Percentiles rank a stretch among this genome's conserved stretches.
These are phyloP conservation scores for Cicer judaicum DNA, from an alignment of 306 rosid genomes.

Conservation along the genomic window DNA sequence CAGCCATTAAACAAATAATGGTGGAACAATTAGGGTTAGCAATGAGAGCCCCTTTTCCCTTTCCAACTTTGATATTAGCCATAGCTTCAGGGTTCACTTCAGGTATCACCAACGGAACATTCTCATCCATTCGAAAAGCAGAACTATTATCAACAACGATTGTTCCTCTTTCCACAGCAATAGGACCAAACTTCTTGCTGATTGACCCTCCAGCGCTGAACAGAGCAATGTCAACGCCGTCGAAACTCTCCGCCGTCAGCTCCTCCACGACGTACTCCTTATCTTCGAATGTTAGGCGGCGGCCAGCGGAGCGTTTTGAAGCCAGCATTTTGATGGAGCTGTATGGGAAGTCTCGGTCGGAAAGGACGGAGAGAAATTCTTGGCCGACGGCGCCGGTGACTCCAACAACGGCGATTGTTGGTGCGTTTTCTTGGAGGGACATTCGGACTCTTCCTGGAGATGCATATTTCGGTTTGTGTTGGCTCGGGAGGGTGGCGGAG, in stretches of 20 bases:
- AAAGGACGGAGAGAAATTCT: conserved; percentile 91
- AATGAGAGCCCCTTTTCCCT: conserved; percentile 81
- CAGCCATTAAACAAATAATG: conserved; percentile 93
- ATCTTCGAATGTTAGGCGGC: conserved; percentile 59
- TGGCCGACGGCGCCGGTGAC: conserved; percentile 99
- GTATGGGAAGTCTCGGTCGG: conserved; percentile 92
- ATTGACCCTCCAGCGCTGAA: conserved; percentile 98
- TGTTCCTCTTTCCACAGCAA: conserved; percentile 78
- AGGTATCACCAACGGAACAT: conserved; percentile 88
- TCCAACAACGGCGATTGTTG: conserved; percentile 88
- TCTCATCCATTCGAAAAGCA: conserved; percentile 87
- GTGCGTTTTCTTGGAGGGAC: conserved; percentile 75
- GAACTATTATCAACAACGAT: conserved; percentile 94
- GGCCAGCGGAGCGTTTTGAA: conserved; percentile 89
- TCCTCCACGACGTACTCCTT: conserved; percentile 75
- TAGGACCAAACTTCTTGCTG: conserved; percentile 83
- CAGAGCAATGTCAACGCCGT: conserved; percentile 86
- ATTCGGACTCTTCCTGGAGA: conserved; percentile 54
- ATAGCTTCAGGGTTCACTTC: conserved; percentile 97
- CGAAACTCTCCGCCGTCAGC: conserved; percentile 80
- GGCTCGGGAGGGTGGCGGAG: conserved; percentile 36
- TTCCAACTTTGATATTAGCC: conserved; percentile 69
- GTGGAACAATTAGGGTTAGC: conserved; percentile 99
- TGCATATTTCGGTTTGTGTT: conserved; percentile 35
- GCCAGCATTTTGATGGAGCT: conserved; percentile 98